Conservation (phyloP, 768 basidiomycete species). For the Mycena vulgaris region DNA sequence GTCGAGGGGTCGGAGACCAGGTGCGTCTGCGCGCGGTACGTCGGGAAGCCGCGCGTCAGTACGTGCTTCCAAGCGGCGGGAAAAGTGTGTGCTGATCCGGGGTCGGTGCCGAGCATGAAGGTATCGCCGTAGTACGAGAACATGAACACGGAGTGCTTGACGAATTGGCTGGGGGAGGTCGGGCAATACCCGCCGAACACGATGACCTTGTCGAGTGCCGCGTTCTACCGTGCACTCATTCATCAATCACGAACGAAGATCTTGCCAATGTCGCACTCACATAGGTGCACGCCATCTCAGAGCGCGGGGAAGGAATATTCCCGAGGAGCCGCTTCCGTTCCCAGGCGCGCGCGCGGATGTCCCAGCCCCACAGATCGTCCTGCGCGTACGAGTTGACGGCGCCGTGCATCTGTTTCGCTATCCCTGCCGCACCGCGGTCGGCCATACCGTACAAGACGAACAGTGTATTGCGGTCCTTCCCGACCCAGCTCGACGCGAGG, state of each 20-base stretch:
- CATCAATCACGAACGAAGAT: no score
- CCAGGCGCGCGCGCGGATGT: conserved; percentile 47
- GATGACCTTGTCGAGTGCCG: conserved; percentile 50
- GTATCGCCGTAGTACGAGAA: conserved; percentile 61
- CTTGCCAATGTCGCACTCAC: no score
- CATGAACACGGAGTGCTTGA: conserved; percentile 36
- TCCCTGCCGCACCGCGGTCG: conserved; percentile 48
- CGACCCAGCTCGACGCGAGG: conserved; percentile 53
- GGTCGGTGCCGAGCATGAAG: conserved; percentile 48
- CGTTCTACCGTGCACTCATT: not conserved
- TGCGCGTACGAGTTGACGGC: conserved; percentile 31
- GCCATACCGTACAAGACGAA: conserved; percentile 56
- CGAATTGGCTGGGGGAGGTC: conserved; percentile 39
- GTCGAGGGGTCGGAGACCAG: conserved; percentile 52
- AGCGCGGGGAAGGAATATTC: conserved; percentile 49
- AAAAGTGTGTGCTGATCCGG: conserved; percentile 8
- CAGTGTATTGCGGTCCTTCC: conserved; percentile 46
- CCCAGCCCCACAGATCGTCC: conserved; percentile 52
- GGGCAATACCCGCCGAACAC: conserved; percentile 60
- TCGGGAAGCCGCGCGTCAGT: conserved; percentile 58
- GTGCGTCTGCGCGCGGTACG: conserved; percentile 55
- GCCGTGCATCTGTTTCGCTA: conserved; percentile 44
- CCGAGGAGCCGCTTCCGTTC: conserved; percentile 47
- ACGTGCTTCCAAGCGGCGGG: conserved; percentile 53
- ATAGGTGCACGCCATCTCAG: conserved; percentile 49